Evolutionary conservation across 108 stramenopile species (phyloP).

Genomic region (Thalassiosira profunda): DNA sequence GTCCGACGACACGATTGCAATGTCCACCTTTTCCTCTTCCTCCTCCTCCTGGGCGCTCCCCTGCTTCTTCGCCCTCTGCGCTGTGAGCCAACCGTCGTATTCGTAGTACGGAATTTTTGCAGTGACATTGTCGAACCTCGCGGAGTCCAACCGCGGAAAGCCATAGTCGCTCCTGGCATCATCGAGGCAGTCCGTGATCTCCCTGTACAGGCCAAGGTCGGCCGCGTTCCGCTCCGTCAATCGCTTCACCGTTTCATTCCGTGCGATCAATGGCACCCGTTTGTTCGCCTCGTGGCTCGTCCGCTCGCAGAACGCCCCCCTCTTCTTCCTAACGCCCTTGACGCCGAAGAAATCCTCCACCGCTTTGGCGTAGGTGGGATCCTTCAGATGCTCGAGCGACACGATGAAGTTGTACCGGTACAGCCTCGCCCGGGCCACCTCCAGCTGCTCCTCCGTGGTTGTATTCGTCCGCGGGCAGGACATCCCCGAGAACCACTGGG

Average conservation of each 20-base stretch:
- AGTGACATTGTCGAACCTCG: too few species aligned
- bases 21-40: too few species aligned
- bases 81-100: too few species aligned
- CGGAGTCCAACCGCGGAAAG: too few species aligned
- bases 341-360: slow-evolving; percentile 50
- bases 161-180: background rate
- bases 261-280: slow-evolving; percentile 21
- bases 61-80: too few species aligned
- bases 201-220: slow-evolving; percentile 35
- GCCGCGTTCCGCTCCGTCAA: slow-evolving; percentile 25
- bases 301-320: slow-evolving; percentile 31
- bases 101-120: too few species aligned
- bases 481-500: slow-evolving; percentile 38
- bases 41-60: too few species aligned
- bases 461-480: slow-evolving; percentile 25
- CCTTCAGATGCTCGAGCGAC: slow-evolving; percentile 28
- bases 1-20: too few species aligned
- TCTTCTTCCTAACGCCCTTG: slow-evolving; percentile 4
- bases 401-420: slow-evolving; percentile 41
- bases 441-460: slow-evolving; percentile 14
- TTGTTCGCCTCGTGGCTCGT: slow-evolving; percentile 25
- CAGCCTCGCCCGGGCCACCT: slow-evolving; percentile 29
- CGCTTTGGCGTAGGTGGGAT: slow-evolving; percentile 36
- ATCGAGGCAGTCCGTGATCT: slow-evolving; percentile 22
- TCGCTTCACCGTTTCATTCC: slow-evolving; percentile 18